Base-by-base conservation (phyloP, 257 asterid species). In the Pogostemon cablin region DNA sequence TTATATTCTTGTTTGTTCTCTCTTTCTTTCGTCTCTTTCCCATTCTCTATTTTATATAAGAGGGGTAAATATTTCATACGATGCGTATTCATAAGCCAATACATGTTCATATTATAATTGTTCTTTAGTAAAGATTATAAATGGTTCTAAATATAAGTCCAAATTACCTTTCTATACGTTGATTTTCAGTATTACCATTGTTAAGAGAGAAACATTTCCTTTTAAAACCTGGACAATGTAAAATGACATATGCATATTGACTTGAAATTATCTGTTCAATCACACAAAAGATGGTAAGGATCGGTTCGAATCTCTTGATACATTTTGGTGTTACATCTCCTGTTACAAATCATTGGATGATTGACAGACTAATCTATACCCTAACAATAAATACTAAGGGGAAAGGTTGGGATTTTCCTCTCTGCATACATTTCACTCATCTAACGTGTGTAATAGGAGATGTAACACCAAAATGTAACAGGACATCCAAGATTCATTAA, bases 11-110 rank as follows among this genome's bases (percentile, higher is more conserved):
- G 97, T 77, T 88, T 75, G 43, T 77, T 76, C 85, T 90, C 98
- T 79, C 98, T 86, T 25, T 92, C 91, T 34, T 79, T 83, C 64
- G 88, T 96, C 84, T 95, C 98, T 95, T 97, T 1, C 25, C 84
- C 96, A 3, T 95, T 97, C 67, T 81, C 99, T 95, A 81, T 53
- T 17, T 62, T 68, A 55, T 72, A 70, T 49, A 57, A 35, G n/a
- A 20, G 17, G 7, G n/a, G 11, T 7, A 47, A 47, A 47, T 53
- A 54, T 54, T 5, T 54, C 7, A 54, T 54, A 25, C 20, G 11
- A 54, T 54, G 20, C 7, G 3, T 8, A 55, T 38, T 20, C 40
- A 55, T 55, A 8, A 55, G 1, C 8, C 62, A 32, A 34, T 6
- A 3, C 32, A 6, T 25, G 32, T 25, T 25, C 32, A 25, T 25